Conservation (phyloP, 2,329 filamentous ascomycete species). For the Tympanopsis confertula region DNA sequence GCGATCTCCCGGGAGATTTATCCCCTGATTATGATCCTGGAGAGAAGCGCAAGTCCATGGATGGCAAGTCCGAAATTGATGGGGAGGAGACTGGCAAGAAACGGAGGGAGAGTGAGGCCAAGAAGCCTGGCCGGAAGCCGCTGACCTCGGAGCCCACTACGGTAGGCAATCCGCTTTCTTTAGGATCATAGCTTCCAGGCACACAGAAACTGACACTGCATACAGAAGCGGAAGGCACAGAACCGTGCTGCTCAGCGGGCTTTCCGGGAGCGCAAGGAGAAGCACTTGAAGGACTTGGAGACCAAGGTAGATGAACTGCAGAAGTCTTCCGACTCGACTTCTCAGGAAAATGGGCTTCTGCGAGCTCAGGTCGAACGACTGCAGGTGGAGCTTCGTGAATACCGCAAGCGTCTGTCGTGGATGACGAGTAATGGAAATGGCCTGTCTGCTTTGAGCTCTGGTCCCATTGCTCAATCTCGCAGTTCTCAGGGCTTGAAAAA, state of each 20-base stretch:
- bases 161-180: conserved; percentile 32
- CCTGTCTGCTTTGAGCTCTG: neutral
- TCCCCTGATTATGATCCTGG: conserved; percentile 29
- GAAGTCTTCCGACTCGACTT: conserved; percentile 55
- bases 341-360: conserved; percentile 60
- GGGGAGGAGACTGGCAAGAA: conserved; percentile 21
- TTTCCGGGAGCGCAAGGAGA: conserved; percentile 62
- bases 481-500: conserved; percentile 30
- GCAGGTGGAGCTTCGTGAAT: conserved; percentile 57
- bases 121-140: conserved; percentile 66
- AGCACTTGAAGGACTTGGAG: conserved; percentile 51
- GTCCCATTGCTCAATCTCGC: conserved; percentile 22
- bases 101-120: conserved; percentile 54
- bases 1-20: conserved; percentile 37
- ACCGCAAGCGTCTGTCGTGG: conserved; percentile 56
- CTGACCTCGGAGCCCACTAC: conserved; percentile 67
- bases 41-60: conserved; percentile 40
- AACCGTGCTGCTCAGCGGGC: conserved; percentile 59
- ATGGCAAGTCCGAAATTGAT: conserved; percentile 6
- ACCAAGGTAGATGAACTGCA: conserved; percentile 38
- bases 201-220: neutral
- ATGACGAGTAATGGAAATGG: conserved; percentile 9
- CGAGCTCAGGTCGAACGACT: conserved; percentile 60
- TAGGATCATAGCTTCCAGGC: neutral
- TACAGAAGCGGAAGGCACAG: conserved; percentile 59